Base-by-base conservation (phyloP, 1,284 basidiomycete species). In the Abortiporus biennis region DNA sequence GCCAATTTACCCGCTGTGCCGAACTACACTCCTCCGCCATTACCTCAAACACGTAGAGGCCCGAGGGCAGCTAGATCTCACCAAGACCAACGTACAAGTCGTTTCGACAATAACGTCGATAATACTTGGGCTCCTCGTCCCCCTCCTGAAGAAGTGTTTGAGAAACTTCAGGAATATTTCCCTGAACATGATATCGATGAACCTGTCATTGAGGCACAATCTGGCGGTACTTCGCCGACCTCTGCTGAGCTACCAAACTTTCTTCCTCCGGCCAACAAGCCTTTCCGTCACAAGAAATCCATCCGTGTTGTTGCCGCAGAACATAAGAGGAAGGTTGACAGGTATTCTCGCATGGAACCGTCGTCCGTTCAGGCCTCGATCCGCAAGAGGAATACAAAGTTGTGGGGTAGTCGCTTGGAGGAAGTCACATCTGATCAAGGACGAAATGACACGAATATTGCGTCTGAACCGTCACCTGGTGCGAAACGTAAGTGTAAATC, bases 181-280 rank as follows among this genome's bases (percentile, higher is more conserved):
- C 94, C 94, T 0, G 84, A 89, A 52, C 91, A 97, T 59, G 94
- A 99, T 58, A 76, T 99, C 38, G 96, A 99, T 65, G 88, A 91
- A 58, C 95, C 95, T 1, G 84, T 99, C 45, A 87, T 98, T 44
- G 94, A 98, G 51, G 76, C 84, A 4, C 74, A 74, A 9, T 82
- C 86, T 1, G 87, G 86, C 9, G 83, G 83, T 29, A 81, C 80
- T 5, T 88, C 85, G 3, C 87, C 86, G 0, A 89, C 85, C 0
- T 68, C 77, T 23, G 74, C 73, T 12, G 89, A 92, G 21, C 70
- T 67, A 32, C 63, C 65, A 34, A 61, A 68, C 11, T 62, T 65
- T 12, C 60, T 69, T 15, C 47, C 58, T 6, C 46, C 54, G 30
- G 51, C 54, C 42, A 60, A 63, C 23, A 58, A 61, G 24, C 75